Evolutionary conservation across 192 early-diverging fungal species (phyloP).

Genomic region (Ambispora gerdemannii): DNA sequence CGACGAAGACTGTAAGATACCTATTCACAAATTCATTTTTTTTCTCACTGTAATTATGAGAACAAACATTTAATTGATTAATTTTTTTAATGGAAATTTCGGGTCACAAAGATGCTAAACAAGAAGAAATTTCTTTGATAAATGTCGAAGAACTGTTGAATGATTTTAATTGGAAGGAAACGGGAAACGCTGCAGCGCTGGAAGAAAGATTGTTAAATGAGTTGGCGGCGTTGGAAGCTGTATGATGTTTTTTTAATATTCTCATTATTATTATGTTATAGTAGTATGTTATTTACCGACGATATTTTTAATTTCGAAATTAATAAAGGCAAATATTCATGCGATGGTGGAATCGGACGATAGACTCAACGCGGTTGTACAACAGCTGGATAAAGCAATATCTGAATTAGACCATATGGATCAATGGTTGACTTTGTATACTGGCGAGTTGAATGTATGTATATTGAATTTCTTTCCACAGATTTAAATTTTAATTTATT

Average conservation of each 20-base stretch:
- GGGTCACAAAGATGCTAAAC: constrained; percentile 5
- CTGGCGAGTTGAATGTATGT: constrained; percentile 76
- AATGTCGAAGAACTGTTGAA: constrained; percentile 73
- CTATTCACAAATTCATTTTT: background rate
- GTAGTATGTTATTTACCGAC: constrained; percentile 4
- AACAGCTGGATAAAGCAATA: constrained; percentile 81
- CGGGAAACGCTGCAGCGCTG: constrained; percentile 81
- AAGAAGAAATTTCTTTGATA: constrained; percentile 67
- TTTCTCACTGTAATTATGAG: too few species aligned
- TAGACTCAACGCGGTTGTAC: constrained; percentile 73
- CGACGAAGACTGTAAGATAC: constrained; percentile 11
- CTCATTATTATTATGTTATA: background rate
- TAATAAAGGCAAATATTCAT: constrained; percentile 81
- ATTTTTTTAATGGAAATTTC: background rate
- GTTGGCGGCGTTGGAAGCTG: constrained; percentile 79
- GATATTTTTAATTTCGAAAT: background rate
- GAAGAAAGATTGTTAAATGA: constrained; percentile 83
- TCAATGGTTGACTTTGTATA: constrained; percentile 81
- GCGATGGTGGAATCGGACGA: constrained; percentile 91
- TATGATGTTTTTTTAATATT: constrained; percentile 37
- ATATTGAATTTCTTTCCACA: too few species aligned
- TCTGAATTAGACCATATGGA: constrained; percentile 82
- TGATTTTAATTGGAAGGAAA: constrained; percentile 88
- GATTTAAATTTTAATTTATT: too few species aligned
- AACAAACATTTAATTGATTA: constrained; percentile 10